Base-by-base conservation (phyloP, 768 basidiomycete genomes). In the Tephrocybe sp. region DNA sequence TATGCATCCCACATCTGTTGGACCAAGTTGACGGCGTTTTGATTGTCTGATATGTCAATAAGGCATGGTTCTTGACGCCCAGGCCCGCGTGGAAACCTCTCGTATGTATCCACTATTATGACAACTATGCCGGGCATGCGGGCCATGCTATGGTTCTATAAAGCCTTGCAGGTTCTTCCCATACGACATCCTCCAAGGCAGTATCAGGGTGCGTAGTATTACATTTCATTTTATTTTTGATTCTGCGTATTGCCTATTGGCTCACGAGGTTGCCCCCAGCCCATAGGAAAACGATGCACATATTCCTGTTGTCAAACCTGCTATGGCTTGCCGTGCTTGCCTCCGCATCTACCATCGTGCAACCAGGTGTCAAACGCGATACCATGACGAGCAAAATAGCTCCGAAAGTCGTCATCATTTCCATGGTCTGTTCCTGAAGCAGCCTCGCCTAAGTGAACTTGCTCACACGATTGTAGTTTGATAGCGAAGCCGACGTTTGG, bases 391-490 rank as follows among this genome's bases (percentile, higher is more conserved):
- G 11, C 10, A 48, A 42, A 16, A 34, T 55, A 23, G 18, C 44
- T 22, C 53, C 53, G 2, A 34, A 50, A 47, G 49, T 55, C 22
- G 29, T 55, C n/a, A 55, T 55, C 13, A 55, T 55, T 10, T 55
- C 53, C 3, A 55, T 55, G 53, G 53, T 55, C 5, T 31, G 49
- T 24, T 33, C 19, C 9, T 9, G 27, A 16, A 8, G 5, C 18
- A 13, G 19, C 15, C 21, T 45, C 19, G 18, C 29, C n/a, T 29
- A 43, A 10, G 5, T 2, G 3, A 24, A 33, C 4, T 38, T 8
- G 29, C 24, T 30, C 10, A 31, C 33, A 11, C 15, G 11, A 40
- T 31, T 13, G 9, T 34, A 53, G 52, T 53, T 49, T 11, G 42
- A 45, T 18, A 31, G 29, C 18, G 52, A 53, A 49, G 42, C 47